Evolutionary conservation across 2,329 filamentous ascomycete species (phyloP), one percentile per base, ranked within the genome.

Genomic region (Rhynchosporium agropyri): DNA sequence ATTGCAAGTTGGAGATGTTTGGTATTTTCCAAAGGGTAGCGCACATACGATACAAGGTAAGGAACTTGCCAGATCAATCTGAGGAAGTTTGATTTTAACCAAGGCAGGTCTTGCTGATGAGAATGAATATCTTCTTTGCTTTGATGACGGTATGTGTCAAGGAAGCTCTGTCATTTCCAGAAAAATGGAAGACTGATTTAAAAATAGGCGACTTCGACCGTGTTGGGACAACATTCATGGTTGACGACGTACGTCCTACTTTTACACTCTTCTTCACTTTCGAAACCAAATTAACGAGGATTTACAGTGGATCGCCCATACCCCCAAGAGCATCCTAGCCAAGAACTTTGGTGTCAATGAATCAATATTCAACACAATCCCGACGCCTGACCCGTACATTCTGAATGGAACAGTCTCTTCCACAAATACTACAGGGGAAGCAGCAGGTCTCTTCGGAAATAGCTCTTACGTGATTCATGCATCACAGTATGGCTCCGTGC

Each of bases 301-400:
- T 40, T n/a, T 15, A 10, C 10, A 42, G 42, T 90, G 87, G 87
- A 79, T 90, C 42, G 77, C 82, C 0, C 87, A 89, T 71, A 90
- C 87, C 0, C 87, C 88, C 0, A 83, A 82, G 57, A 77, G 79
- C 0, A 79, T 90, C 50, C 77, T 90, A 0, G 86, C 87, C 42
- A 89, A 88, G 76, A 90, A 89, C 77, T 89, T 90, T 67, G 85
- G 85, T 28, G 80, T 90, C 26, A 78, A 84, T 55, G 79, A 80
- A 28, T 81, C 81, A 0, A 80, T 87, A 51, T 89, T 90, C 65
- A 78, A 83, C 66, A 79, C 78, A 6, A 77, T 89, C 28, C 86
- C 86, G 0, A 70, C 78, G 0, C 78, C 80, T 1, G 83, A 83
- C 68, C 86, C 86, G 0, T 88, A 88, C 72, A 89, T 90, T 67